A percentile compares a stretch with the other conserved stretches of the same genome.
These are phyloP conservation scores for Camillea tinctor DNA, from an alignment of 2,329 filamentous ascomycete species.

Conservation along the genomic window DNA sequence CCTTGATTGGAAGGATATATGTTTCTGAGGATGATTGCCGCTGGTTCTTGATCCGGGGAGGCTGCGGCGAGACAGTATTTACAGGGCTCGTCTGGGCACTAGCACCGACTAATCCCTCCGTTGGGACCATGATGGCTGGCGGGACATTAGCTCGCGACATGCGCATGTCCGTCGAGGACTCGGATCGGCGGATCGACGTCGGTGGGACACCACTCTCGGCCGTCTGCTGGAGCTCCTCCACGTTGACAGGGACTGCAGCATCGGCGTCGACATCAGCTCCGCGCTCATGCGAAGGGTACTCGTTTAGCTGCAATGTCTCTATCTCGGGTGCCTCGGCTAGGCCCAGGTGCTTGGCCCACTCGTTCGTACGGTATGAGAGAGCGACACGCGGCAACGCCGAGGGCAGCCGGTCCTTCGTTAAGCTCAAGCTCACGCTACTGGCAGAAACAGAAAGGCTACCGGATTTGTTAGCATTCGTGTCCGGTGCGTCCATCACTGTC, in stretches of 20 bases:
- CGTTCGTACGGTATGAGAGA: constrained; percentile 83
- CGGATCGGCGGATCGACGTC: constrained; percentile 33
- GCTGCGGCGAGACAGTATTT: constrained; percentile 17
- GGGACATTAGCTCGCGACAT: constrained; percentile 1
- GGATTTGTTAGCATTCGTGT: constrained; percentile 22
- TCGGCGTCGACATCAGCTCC: constrained; percentile 42
- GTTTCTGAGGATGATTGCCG: constrained; percentile 29
- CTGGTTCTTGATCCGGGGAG: constrained; percentile 22
- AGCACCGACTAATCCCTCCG: constrained; percentile 5
- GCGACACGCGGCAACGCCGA: constrained; percentile 73
- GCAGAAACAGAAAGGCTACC: constrained; percentile 36
- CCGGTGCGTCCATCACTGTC: constrained; percentile 15
- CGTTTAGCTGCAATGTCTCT: constrained; percentile 56
- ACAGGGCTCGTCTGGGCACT: constrained; percentile 5
- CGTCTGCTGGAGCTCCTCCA: constrained; percentile 65
- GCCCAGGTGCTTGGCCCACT: constrained; percentile 91
- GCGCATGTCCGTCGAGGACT: constrained; percentile 15
- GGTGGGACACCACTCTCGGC: constrained; percentile 49
- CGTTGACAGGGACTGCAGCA: constrained; percentile 56
- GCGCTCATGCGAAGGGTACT: constrained; percentile 33
- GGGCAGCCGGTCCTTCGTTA: constrained; percentile 65
- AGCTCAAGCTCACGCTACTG: constrained; percentile 44
- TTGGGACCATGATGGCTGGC: constrained; percentile 1
- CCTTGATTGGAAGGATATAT: constrained; percentile 41
- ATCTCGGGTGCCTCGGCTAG: constrained; percentile 70